Evolutionary conservation across 192 early-diverging fungal species (phyloP).

Genomic region (Podochytrium sp.): DNA sequence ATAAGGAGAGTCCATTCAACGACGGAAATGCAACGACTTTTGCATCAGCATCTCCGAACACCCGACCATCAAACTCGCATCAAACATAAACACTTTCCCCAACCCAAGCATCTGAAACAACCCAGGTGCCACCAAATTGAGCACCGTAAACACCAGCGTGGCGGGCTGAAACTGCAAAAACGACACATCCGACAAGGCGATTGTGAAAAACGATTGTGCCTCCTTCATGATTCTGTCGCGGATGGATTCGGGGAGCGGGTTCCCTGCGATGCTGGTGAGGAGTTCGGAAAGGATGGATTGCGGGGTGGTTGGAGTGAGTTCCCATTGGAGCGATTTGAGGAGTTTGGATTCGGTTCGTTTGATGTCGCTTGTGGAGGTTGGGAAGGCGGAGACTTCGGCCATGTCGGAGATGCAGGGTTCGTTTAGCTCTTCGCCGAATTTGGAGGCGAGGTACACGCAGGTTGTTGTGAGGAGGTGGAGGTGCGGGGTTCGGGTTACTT

Average conservation of each 20-base stretch:
- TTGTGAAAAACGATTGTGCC: neutral
- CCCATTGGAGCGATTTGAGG: constrained; percentile 14
- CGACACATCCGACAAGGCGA: neutral
- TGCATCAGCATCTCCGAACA: neutral
- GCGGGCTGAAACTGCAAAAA: constrained; percentile 26
- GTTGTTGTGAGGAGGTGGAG: constrained; percentile 12
- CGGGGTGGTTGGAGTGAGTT: constrained; percentile 2
- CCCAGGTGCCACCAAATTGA: neutral
- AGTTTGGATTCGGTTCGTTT: constrained; percentile 18
- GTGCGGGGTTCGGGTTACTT: neutral
- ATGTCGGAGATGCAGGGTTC: constrained; percentile 24
- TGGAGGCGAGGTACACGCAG: constrained; percentile 7
- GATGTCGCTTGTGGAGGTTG: neutral
- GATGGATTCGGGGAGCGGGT: neutral
- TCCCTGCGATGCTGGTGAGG: neutral
- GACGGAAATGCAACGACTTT: neutral
- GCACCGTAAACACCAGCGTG: constrained; percentile 11
- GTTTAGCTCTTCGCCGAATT: constrained; percentile 28
- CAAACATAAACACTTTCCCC: neutral
- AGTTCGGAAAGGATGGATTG: constrained; percentile 20
- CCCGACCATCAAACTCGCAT: neutral
- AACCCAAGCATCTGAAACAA: constrained; percentile 2
- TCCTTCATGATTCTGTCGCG: neutral
- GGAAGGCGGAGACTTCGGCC: neutral
- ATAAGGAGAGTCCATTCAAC: neutral